Evolutionary conservation across 2,329 filamentous ascomycete genomes (phyloP), one percentile per base, ranked within the genome.

Genomic region (Calonectria crousiana): DNA sequence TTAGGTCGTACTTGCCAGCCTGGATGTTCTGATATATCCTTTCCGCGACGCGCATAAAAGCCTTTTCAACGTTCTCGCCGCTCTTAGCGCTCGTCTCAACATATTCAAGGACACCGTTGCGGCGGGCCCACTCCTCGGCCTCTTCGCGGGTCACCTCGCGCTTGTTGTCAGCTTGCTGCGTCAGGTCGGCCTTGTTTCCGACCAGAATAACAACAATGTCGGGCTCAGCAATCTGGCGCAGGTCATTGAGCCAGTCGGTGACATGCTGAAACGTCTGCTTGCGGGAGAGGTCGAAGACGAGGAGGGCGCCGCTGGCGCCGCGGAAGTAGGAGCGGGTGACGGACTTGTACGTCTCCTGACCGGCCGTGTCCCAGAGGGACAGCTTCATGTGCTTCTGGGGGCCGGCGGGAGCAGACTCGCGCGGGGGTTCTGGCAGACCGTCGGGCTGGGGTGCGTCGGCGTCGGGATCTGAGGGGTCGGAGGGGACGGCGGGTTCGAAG

Each of bases 21-120:
- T 98, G 95, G 76, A 99, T 98, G 82, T 98, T 98, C 84, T 96
- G 93, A 83, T 97, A 98, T 87, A 99, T 98, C 84, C 96, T 90
- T 88, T 98, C 95, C 26, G 97, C 95, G 18, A 98, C 96, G 82
- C 97, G 93, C 82, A 98, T 90, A 82, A 99, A 99, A 2, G 97
- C 97, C 78, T 93, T 91, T 84, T 99, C 97, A 44, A 99, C 97
- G 66, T 95, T 95, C 83, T 98, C 95, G 67, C 97, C 97, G 75
- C 93, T 97, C 89, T 98, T 99, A 65, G 97, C 97, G 78, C 93
- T 96, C 49, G 97, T 99, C 88, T 99, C 97, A 76, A 98, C 95
- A 83, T 98, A 98, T 83, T 96, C 92, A 82, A 98, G 91, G 32
- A 98, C 93, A 73, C 94, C 94, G 84, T 98, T 98, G 78, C 89